Base-by-base conservation (phyloP, 192 early-diverging fungal species). In the Mortierella antarctica region DNA sequence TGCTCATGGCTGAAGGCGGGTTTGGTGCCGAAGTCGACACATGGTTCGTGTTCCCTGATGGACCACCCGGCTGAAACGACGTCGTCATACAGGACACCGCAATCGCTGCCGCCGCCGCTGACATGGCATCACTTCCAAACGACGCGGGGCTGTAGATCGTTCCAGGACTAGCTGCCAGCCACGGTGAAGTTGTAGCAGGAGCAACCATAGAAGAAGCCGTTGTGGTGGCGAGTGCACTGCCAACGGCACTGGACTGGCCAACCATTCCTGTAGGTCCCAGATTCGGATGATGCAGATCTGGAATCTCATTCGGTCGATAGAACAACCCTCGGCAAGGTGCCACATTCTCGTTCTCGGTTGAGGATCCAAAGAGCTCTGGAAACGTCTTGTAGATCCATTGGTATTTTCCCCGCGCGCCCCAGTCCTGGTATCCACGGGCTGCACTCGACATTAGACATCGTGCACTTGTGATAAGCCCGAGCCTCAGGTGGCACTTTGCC, bases 351-450 rank as follows among this genome's bases (percentile, higher is more conserved):
- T 48, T 60, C 7, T 80, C 77, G 0, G 51, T 31, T 8, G 42
- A n/a, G 4, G 46, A 11, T 7, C 70, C 70, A 39, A 80, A 72
- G 47, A 80, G 39, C 1, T 66, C 51, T 7, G 77, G 70, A 40
- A 72, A 80, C 0, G 69, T 80, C 40, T 47, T 40, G 45, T 72
- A 54, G 57, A 72, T 57, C 77, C 64, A 72, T 9, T 64, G 70
- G n/a, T 68, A 65, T 23, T 80, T 80, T 7, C 77, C 77, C 31
- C 68, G 71, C 14, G 77, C 77, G 9, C 77, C 77, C 77, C 77
- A 80, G 12, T 31, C 52, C 15, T 80, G 69, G 59, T 80, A 80
- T 12, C 52, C 70, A 48, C 58, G 66, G 40, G 45, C 46, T 21
- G 77, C 64, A 58, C 57, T 72, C 4, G 54, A 59, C 70, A 80